Base-by-base conservation (phyloP, 2,329 filamentous ascomycete genomes). In the Claviceps spartinae region DNA sequence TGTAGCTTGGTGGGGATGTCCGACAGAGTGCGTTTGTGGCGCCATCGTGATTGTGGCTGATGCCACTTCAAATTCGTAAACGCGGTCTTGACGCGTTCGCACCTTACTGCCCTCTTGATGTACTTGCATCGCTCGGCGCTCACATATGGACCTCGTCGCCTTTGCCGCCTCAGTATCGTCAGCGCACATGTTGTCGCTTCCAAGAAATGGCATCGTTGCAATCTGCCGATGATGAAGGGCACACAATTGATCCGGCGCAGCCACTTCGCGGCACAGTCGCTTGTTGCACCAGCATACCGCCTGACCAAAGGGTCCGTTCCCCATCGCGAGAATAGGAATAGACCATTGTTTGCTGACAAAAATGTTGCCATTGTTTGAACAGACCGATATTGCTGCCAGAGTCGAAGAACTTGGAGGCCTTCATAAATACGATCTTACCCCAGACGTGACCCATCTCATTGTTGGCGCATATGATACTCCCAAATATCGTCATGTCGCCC, bases 401-500 rank as follows among this genome's bases (percentile, higher is more conserved):
- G 86, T 86, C 18, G 69, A 74, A 56, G 81, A 95, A 63, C 88
- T 98, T 74, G 93, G 93, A 57, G 93, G 90, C 49, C 69, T 78
- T 54, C 86, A 95, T 74, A 89, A 86, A 61, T 85, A 89, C 67
- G 90, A 98, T 66, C 80, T 98, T 45, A 97, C 90, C n/a, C 87
- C 86, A 52, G 88, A 96, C 66, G 88, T 95, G 47, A 97, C 93
- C 5, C 93, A 98, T 71, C 81, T 98, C 47, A 79, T 98, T 56
- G 88, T 95, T 55, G 93, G 90, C 65, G 83, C 86, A 61, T 86
- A 88, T 61, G 81, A 91, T 64, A 97, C 91, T 1, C 81, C 86
- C 48, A 98, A 98, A 68, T 98, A 98, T 69, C 85, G 83, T 66
- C 95, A 95, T 73, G 91, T 97, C 62, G 93, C 91, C 51, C 87